Base-by-base conservation (phyloP, 345 rosid species). In the Cardamine resedifolia region DNA sequence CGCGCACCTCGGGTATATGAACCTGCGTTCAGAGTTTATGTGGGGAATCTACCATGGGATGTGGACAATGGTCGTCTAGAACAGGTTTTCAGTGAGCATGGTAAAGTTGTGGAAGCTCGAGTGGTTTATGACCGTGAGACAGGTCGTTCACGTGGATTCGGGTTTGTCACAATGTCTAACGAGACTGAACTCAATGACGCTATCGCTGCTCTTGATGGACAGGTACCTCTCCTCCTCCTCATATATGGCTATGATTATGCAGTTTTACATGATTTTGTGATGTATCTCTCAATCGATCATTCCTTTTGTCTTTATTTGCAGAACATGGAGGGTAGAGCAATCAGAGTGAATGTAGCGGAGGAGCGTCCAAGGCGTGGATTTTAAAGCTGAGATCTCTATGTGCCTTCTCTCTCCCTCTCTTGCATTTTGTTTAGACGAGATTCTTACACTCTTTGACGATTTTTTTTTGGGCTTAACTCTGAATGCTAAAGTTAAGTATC, bases 101-200 rank as follows among this genome's bases (percentile, higher is more conserved):
- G 97, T 30, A 94, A 91, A 84, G 96, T 94, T 70, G 78, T 83
- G 63, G 85, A 81, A 78, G 90, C 97, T 44, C 84, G 87, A 14
- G 96, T 94, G 33, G 86, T 94, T 19, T 84, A 66, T 66, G 98
- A 94, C 75, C 82, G 97, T 80, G 96, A 89, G 50, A 84, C 86
- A 30, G 96, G 97, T 57, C 97, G 97, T 19, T 94, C 99, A 31
- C 96, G 97, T 72, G 97, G 97, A 47, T 91, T 94, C 38, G 99
- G 97, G 24, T 94, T 94, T 72, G 98, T 94, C 49, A 79, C 89
- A 0, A 91, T 94, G 98, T 77, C 93, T 27, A 58, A 77, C 27
- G 96, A 87, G 81, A 52, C 76, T 16, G 96, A 91, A 85, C 76
- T 89, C 83, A 89, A 91, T 15, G 92, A 88, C 8, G 98, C 97